These are phyloP conservation scores for Lasiodiplodia hormozganensis DNA, from an alignment of 2,329 filamentous ascomycete genomes.

Conservation along the genomic window DNA sequence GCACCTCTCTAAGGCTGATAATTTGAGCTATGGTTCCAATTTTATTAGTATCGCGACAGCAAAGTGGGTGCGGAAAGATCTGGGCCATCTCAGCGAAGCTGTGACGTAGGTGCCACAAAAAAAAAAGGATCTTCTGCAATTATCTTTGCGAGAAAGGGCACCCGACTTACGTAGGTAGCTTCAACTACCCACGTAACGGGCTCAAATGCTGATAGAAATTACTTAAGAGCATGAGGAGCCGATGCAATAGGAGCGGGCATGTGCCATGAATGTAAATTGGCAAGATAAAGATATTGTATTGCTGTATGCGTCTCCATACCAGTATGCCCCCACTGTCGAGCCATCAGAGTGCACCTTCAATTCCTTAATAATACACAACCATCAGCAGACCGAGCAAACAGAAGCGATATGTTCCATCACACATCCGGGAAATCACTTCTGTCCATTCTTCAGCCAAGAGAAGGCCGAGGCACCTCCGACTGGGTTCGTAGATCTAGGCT, in stretches of 20 bases:
- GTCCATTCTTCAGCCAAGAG: constrained; percentile 76
- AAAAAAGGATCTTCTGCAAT: too few species aligned
- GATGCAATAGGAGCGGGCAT: background rate
- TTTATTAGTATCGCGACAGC: too few species aligned
- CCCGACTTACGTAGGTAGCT: too few species aligned
- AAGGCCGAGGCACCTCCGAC: constrained; percentile 93
- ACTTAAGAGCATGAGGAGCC: background rate
- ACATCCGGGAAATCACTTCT: background rate
- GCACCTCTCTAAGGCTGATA: too few species aligned
- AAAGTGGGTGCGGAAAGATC: too few species aligned
- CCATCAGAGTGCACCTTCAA: background rate
- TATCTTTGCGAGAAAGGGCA: too few species aligned
- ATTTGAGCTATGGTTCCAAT: too few species aligned
- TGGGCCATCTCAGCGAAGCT: too few species aligned
- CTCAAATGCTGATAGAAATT: too few species aligned
- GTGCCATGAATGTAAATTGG: background rate
- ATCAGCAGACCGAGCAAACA: background rate
- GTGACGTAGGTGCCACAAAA: too few species aligned
- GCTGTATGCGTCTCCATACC: background rate
- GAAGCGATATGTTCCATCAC: background rate
- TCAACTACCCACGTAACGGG: too few species aligned
- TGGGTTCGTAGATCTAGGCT: constrained; percentile 64
- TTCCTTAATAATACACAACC: background rate
- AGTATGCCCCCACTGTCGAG: background rate
- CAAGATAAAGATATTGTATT: background rate